These are phyloP conservation scores for Dipteronia dyeriana DNA, from an alignment of 345 rosid species.

Conservation along the genomic window DNA sequence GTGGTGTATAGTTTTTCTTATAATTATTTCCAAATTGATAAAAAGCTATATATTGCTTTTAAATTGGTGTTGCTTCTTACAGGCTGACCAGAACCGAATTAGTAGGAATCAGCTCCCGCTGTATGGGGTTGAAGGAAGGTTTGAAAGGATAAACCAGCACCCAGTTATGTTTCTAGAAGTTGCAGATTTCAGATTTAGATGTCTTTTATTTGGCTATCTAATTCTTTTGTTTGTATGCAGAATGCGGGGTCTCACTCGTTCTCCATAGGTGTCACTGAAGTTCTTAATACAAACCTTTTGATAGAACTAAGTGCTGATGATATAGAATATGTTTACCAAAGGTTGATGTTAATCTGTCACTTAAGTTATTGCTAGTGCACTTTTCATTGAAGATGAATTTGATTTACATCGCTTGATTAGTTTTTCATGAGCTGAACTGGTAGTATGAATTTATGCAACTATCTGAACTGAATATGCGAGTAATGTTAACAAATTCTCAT, in stretches of 20 bases:
- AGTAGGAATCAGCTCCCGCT: slow-evolving; percentile 65
- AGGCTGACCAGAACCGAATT: slow-evolving; percentile 83
- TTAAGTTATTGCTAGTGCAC: background rate
- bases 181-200: slow-evolving; percentile 1
- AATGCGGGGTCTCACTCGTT: slow-evolving; percentile 82
- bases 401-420: background rate
- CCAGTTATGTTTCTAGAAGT: slow-evolving; percentile 60
- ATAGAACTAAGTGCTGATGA: slow-evolving; percentile 90
- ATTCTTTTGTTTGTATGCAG: slow-evolving; percentile 41
- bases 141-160: slow-evolving; percentile 90
- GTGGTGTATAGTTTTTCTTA: background rate
- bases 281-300: slow-evolving; percentile 80
- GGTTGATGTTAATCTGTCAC: slow-evolving; percentile 35
- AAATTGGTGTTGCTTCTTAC: slow-evolving; percentile 28
- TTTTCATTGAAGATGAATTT: background rate
- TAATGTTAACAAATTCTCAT: background rate
- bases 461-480: background rate
- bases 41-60: background rate
- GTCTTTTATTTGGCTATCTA: background rate
- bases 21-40: slow-evolving; percentile 10
- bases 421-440: background rate
- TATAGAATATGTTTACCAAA: slow-evolving; percentile 89
- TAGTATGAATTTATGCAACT: background rate
- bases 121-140: slow-evolving; percentile 85
- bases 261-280: slow-evolving; percentile 91